Evolutionary conservation across 352 stramenopile species (phyloP), one percentile per base, ranked within the genome.

Genomic region (Pelagophyceae sp.): DNA sequence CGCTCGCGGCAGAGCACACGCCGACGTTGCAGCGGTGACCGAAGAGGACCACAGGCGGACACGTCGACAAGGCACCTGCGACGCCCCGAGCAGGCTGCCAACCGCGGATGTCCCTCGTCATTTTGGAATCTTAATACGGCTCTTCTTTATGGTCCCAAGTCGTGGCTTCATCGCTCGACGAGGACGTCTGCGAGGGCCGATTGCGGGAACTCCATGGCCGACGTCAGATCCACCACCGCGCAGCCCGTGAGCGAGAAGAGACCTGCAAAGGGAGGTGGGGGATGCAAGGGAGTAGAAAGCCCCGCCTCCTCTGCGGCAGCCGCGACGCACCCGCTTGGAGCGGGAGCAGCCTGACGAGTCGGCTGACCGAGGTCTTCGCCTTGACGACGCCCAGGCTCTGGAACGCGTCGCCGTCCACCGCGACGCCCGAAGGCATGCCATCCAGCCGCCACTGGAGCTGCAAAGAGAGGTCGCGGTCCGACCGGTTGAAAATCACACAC

Each of bases 201-300:
- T 76, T 80, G 75, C 2, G 70, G 32, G 60, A 79, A 83, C 67
- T 83, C 80, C 31, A 79, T 67, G 15, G 78, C 75, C 29, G 80
- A 81, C 29, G 81, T 72, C 72, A 83, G 78, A 38, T 83, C 80
- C 27, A 80, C 75, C 23, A 83, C 78, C 33, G 45, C 71, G 67
- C 78, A 82, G 31, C 80, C 80, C 31, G 63, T 72, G 33, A 83
- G 65, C 63, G 77, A 45, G 61, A 81, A 76, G 32, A 83, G 38
- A 27, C 80, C 80, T 54, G 45, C 23, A 23, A 23, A 23, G 45
- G 45, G 45, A 23, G 11, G 45, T 54, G 11, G 45, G 23, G 45
- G 45, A 23, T 54, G 45, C 11, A 23, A 54, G 11, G 45, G 11
- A 11, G 45, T 11, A 54, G 11, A 23, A 54, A 23, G 45, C 11